Evolutionary conservation across 2,329 filamentous ascomycete species (phyloP), one percentile per base, ranked within the genome.

Genomic region (Cercospora nicotianae): DNA sequence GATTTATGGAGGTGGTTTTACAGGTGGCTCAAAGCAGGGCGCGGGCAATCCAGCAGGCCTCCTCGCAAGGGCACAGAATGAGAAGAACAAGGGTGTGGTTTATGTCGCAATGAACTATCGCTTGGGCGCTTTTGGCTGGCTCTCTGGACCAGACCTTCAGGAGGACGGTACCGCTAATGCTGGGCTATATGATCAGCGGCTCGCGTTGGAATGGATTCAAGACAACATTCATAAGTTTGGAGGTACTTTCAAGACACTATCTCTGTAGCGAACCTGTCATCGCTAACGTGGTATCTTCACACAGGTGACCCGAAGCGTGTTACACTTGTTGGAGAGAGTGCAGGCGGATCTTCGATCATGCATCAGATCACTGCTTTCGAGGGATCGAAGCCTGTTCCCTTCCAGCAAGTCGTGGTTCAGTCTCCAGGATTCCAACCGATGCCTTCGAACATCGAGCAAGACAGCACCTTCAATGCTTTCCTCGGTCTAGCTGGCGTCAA

Each of bases 191-290:
- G 86, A 88, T 67, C 86, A 88, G 73, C 80, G 84, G 12, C 78
- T 87, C 18, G 85, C 85, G 26, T 77, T 89, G 7, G 79, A 87
- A 71, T 89, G 87, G 87, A 81, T 88, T 0, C 77, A 78, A 3
- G 18, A 48, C 2, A 60, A 76, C 77, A 83, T 70, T 75, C 81
- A 10, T 16, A 72, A 73, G 51, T 89, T 88, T 70, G 86, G 87
- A 9, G 86, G 86, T 13, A 82, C 87, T 72, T 71, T 71, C 9
- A 68, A 71, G 0, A 3, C 42, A 3, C 13, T 48, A 20, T 20
- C n/a, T 48, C 18, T 55, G 9, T 9, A 18, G 0, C 28, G 18
- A 13, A 16, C 16, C 69, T 63, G 5, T 66, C 72, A 16, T 58
- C 13, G 13, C 23, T 42, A 53, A 39, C 33, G 5, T n/a, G 8